A percentile compares a stretch with the other conserved stretches of the same genome.
Evolutionary conservation across 805 yeast genomes (phyloP).

Genomic region (Yarrowia sp.): DNA sequence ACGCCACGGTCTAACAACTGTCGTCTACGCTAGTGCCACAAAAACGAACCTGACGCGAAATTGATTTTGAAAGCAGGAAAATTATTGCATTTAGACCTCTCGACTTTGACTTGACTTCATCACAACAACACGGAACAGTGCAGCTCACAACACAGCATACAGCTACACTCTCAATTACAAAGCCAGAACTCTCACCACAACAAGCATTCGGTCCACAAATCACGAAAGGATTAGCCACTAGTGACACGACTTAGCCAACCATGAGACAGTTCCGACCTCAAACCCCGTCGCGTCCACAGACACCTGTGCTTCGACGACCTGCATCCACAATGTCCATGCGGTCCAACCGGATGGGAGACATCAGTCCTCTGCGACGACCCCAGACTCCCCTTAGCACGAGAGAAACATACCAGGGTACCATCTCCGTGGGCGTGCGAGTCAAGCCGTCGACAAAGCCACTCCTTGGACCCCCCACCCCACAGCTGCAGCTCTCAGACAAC

Average conservation of each 20-base stretch:
- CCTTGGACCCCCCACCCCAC: conserved; percentile 1
- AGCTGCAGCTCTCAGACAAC: conserved; percentile 9
- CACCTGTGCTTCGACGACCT: conserved; percentile 33
- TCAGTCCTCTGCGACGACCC: conserved; percentile 29
- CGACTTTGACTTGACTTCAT: neutral
- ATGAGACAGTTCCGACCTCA: conserved; percentile 22
- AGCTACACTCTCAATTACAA: neutral
- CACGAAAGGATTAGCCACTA: neutral
- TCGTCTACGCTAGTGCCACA: neutral
- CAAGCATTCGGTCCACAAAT: neutral
- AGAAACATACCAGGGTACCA: conserved; percentile 57
- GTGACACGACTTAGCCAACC: neutral
- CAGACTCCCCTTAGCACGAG: conserved; percentile 29
- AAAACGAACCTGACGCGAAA: neutral
- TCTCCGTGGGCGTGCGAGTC: conserved; percentile 73
- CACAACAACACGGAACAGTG: neutral
- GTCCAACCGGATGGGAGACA: conserved; percentile 30
- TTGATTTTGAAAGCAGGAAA: neutral
- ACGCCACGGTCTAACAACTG: neutral
- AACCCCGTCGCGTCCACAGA: conserved; percentile 31
- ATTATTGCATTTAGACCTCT: neutral
- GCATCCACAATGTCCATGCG: conserved; percentile 33
- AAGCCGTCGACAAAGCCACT: conserved; percentile 47
- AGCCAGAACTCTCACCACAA: neutral
- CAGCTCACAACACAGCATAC: neutral